phyloP scores from a whole-genome alignment of 352 stramenopile species.

The Phytophthora palmivora region DNA sequence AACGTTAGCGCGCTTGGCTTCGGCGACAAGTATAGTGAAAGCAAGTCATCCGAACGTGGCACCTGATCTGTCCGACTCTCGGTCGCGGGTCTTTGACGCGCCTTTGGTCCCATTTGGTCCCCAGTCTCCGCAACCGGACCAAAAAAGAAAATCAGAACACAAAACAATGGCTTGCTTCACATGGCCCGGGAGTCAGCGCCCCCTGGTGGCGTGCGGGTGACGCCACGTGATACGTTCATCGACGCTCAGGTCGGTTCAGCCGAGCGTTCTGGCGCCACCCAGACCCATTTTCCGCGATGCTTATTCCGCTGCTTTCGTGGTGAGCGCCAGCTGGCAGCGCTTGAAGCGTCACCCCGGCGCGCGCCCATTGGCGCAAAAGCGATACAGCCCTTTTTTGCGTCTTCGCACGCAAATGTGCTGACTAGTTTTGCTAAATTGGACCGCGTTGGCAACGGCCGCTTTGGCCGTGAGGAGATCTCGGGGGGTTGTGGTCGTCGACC shows the following conservation, averaged over 20 bases:
- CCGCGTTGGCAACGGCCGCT: not conserved
- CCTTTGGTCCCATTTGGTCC: slow-evolving; percentile 1
- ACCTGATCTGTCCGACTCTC: slow-evolving; percentile 29
- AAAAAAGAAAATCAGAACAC: slow-evolving; percentile 32
- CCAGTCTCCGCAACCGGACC: slow-evolving; percentile 4
- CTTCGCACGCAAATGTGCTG: slow-evolving; percentile 13
- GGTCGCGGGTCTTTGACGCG: slow-evolving; percentile 16
- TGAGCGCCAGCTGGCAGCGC: slow-evolving; percentile 23
- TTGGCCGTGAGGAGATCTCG: not conserved
- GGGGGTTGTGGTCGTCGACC: slow-evolving; percentile 6
- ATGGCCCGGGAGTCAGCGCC: not conserved
- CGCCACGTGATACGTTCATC: slow-evolving; percentile 20
- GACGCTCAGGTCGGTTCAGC: slow-evolving; percentile 18
- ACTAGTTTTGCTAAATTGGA: slow-evolving; percentile 18
- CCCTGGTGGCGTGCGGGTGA: slow-evolving; percentile 19
- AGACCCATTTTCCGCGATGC: slow-evolving; percentile 3
- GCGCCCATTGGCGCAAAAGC: slow-evolving; percentile 4
- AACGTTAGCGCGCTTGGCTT: slow-evolving; percentile 29
- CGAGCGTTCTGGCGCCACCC: slow-evolving; percentile 9
- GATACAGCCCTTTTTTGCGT: slow-evolving; percentile 25
- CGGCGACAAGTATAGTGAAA: too few relatives aligned
- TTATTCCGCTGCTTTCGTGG: slow-evolving; percentile 31
- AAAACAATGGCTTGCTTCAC: too few relatives aligned
- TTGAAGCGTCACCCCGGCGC: slow-evolving; percentile 25
- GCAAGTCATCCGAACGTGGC: not conserved